Evolutionary conservation across 2,329 filamentous ascomycete species (phyloP).

Genomic region (Colletotrichum orbiculare): DNA sequence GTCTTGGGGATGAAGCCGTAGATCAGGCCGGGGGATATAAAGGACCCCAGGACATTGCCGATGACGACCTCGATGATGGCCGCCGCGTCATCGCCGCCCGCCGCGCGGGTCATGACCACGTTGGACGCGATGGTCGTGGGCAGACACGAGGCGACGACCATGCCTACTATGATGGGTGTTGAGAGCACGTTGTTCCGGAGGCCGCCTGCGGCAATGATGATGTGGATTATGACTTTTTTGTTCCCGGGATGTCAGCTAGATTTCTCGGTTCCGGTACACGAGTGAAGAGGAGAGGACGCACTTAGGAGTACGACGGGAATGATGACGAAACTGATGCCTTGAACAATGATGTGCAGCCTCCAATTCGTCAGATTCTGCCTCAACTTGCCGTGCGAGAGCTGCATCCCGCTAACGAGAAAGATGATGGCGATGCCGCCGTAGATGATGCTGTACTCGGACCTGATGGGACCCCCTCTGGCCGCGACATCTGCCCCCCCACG

Average conservation of each 20-base stretch:
- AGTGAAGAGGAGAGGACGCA: constrained; percentile 41
- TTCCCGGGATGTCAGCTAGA: neutral
- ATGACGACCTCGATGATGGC: constrained; percentile 76
- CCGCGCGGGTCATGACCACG: constrained; percentile 77
- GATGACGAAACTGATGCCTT: constrained; percentile 74
- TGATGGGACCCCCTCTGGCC: constrained; percentile 59
- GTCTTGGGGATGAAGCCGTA: constrained; percentile 67
- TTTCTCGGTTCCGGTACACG: neutral
- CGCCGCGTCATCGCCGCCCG: constrained; percentile 74
- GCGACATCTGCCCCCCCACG: constrained; percentile 53
- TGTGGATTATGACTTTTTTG: constrained; percentile 55
- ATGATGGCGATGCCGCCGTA: constrained; percentile 77
- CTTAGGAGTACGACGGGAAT: constrained; percentile 72
- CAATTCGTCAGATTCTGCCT: constrained; percentile 71
- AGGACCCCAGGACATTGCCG: constrained; percentile 76
- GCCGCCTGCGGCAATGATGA: constrained; percentile 58
- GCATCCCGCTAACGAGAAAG: constrained; percentile 78
- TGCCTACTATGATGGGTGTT: constrained; percentile 72
- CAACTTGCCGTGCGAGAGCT: constrained; percentile 72
- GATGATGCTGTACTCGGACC: constrained; percentile 69
- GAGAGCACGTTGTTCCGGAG: constrained; percentile 68
- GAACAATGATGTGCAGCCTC: constrained; percentile 75
- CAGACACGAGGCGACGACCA: constrained; percentile 74
- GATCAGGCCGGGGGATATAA: constrained; percentile 73
- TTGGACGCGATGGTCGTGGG: constrained; percentile 80